Percentiles rank a stretch among this genome's conserved stretches.
Conservation (phyloP, 441 rosid species). For the Pelargonium fulgidum region DNA sequence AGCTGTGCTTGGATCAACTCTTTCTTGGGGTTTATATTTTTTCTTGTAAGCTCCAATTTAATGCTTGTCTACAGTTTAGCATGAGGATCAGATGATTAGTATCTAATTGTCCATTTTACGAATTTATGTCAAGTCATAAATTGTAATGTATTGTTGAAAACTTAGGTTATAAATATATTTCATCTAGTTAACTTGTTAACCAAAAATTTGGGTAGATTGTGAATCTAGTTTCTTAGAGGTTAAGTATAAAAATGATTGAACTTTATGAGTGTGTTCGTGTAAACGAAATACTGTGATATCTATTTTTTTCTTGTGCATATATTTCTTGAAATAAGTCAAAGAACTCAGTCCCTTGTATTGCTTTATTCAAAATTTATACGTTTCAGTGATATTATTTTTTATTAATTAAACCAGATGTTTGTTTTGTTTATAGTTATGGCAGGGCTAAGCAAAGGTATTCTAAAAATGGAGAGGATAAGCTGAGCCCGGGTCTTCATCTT, state of each 20-base stretch:
- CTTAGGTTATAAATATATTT: not conserved
- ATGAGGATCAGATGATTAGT: not conserved
- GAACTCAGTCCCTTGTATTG: not conserved
- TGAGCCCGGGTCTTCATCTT: slow-evolving; percentile 69
- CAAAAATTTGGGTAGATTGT: not conserved
- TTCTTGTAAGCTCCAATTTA: slow-evolving; percentile 57
- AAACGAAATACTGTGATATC: not conserved
- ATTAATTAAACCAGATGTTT: not conserved
- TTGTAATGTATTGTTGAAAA: not conserved
- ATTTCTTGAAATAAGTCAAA: not conserved
- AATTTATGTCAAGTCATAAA: not conserved
- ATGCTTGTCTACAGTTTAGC: not conserved
- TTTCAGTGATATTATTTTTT: not conserved
- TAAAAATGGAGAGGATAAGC: slow-evolving; percentile 44
- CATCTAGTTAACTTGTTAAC: not conserved
- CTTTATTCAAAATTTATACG: not conserved
- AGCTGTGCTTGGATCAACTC: slow-evolving; percentile 74
- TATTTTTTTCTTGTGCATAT: not conserved
- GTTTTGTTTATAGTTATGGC: slow-evolving; percentile 51
- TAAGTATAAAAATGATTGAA: not conserved
- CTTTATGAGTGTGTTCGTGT: not conserved
- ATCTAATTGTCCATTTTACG: not conserved
- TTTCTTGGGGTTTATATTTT: slow-evolving; percentile 86
- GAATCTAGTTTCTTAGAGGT: not conserved
- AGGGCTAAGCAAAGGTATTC: slow-evolving; percentile 81